A percentile compares a stretch with the other conserved stretches of the same genome.
These are phyloP conservation scores for Neohortaea acidophila DNA, from an alignment of 495 filamentous ascomycete genomes.

Conservation along the genomic window DNA sequence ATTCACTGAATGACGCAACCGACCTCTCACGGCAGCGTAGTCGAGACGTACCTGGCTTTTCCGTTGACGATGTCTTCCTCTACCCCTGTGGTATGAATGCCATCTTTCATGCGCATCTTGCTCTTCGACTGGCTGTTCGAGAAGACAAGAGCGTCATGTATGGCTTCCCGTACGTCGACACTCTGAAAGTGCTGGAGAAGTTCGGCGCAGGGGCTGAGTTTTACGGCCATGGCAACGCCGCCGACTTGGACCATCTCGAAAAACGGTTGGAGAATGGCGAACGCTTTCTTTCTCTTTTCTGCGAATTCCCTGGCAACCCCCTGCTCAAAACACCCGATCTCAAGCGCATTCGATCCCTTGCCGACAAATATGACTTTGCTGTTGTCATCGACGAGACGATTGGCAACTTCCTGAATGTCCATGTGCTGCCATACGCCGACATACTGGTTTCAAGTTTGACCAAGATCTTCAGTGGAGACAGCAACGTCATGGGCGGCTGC, in stretches of 20 bases:
- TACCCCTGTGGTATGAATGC: slow-evolving; percentile 87
- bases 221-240: slow-evolving; percentile 67
- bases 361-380: slow-evolving; percentile 73
- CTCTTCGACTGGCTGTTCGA: slow-evolving; percentile 44
- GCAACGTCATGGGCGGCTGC: slow-evolving; percentile 95
- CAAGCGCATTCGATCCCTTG: slow-evolving; percentile 57
- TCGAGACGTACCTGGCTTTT: slow-evolving; percentile 45
- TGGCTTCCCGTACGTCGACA: slow-evolving; percentile 91
- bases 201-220: slow-evolving; percentile 86
- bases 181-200: slow-evolving; percentile 84
- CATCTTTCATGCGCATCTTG: slow-evolving; percentile 76
- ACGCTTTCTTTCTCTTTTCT: slow-evolving; percentile 71
- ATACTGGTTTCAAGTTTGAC: slow-evolving; percentile 87
- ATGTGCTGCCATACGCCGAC: slow-evolving; percentile 78
- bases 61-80: slow-evolving; percentile 78
- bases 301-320: slow-evolving; percentile 89
- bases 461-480: slow-evolving; percentile 92
- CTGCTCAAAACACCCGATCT: slow-evolving; percentile 75
- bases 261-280: slow-evolving; percentile 54
- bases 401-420: slow-evolving; percentile 88
- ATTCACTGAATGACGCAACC: slow-evolving; percentile 36
- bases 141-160: slow-evolving; percentile 52
- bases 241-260: slow-evolving; percentile 81
- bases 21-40: slow-evolving; percentile 15
- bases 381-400: slow-evolving; percentile 93